phyloP scores from a whole-genome alignment of 495 filamentous ascomycete genomes.

The Penicillium canescens region DNA sequence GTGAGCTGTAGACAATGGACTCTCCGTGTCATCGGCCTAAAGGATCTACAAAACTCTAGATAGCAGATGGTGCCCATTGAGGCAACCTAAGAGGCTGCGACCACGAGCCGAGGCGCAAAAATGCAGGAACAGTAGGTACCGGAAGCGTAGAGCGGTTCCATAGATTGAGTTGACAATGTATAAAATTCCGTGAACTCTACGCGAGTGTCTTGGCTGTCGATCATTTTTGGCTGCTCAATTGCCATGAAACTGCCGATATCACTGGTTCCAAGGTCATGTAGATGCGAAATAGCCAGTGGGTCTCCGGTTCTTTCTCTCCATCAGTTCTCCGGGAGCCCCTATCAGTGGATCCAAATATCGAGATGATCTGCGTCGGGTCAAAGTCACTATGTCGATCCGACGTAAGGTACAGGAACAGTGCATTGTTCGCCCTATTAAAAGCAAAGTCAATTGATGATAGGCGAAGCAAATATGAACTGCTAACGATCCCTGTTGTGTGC shows the following conservation, averaged over 20 bases:
- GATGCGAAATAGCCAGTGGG: constrained; percentile 9
- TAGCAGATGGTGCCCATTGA: constrained; percentile 6
- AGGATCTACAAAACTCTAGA: constrained; percentile 20
- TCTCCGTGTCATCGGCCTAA: not conserved
- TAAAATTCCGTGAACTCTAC: constrained; percentile 6
- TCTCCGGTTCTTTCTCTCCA: constrained; percentile 5
- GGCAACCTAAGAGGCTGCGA: not conserved
- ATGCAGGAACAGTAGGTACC: constrained; percentile 8
- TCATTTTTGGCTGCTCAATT: constrained; percentile 11
- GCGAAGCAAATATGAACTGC: constrained; percentile 3
- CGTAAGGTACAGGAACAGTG: constrained; percentile 9
- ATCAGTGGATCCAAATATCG: constrained; percentile 22
- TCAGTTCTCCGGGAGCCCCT: constrained; percentile 12
- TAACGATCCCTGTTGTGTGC: too few relatives aligned
- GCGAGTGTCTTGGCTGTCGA: constrained; percentile 23
- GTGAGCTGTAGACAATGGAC: constrained; percentile 9
- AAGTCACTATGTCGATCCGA: constrained; percentile 11
- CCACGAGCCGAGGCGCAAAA: not conserved
- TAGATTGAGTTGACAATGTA: not conserved
- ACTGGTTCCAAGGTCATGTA: constrained; percentile 3
- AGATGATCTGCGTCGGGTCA: constrained; percentile 11
- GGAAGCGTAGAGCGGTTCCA: not conserved
- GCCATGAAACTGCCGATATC: not conserved
- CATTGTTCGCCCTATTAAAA: not conserved
- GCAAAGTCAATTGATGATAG: constrained; percentile 6